Evolutionary conservation across 2,329 filamentous ascomycete genomes (phyloP).

Genomic region (Penicillium sp.): DNA sequence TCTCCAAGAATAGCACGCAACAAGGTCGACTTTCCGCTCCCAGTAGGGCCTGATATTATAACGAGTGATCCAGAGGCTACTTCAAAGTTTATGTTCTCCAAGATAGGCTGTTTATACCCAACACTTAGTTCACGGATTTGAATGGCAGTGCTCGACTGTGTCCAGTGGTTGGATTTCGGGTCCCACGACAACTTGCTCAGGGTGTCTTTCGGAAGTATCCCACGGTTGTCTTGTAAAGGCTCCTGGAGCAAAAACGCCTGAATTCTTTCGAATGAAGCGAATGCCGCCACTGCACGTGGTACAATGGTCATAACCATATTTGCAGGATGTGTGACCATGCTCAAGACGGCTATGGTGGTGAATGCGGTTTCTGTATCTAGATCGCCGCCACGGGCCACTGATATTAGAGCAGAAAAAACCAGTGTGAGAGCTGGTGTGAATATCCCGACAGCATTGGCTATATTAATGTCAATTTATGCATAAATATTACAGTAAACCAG

Average conservation of each 20-base stretch:
- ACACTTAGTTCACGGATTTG: constrained; percentile 1
- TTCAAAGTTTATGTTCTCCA: constrained; percentile 39
- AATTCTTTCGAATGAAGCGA: constrained; percentile 40
- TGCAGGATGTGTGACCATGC: constrained; percentile 22
- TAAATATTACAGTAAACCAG: neutral
- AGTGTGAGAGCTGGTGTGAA: constrained; percentile 15
- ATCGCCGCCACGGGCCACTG: constrained; percentile 19
- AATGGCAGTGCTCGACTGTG: neutral
- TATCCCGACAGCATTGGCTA: constrained; percentile 1
- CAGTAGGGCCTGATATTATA: constrained; percentile 50
- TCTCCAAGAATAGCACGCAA: constrained; percentile 45
- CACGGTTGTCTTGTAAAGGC: neutral
- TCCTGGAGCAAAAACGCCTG: constrained; percentile 27
- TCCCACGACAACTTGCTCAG: no score
- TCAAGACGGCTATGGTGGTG: constrained; percentile 24
- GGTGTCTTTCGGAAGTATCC: neutral
- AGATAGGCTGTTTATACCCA: constrained; percentile 22
- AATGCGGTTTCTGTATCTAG: constrained; percentile 26
- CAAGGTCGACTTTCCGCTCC: constrained; percentile 51
- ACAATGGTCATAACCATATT: constrained; percentile 24
- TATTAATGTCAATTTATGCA: neutral
- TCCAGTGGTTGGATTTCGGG: no score
- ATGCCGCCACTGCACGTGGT: constrained; percentile 30
- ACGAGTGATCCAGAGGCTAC: constrained; percentile 43
- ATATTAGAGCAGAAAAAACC: constrained; percentile 32